Conservation (phyloP, 2,329 filamentous ascomycete species). For the Penicillium crustosum region DNA sequence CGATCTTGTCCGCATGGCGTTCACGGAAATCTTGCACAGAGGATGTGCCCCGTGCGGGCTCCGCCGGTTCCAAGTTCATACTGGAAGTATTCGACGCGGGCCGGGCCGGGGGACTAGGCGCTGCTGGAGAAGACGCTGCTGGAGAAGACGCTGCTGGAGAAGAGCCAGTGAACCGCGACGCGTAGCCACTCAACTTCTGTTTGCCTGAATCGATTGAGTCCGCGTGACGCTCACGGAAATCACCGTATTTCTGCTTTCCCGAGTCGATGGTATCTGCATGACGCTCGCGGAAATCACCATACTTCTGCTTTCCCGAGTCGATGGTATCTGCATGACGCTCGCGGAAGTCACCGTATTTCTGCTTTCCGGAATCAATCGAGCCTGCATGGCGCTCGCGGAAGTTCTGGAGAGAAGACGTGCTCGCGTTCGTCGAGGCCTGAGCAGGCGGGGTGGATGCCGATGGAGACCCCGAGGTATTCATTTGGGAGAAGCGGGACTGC, state of each 20-base stretch:
- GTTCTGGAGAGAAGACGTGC: slow-evolving; percentile 42
- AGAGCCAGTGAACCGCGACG: slow-evolving; percentile 8
- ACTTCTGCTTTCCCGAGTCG: not conserved
- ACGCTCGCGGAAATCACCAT: slow-evolving; percentile 62
- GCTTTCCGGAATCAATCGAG: slow-evolving; percentile 47
- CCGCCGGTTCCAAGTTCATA: slow-evolving; percentile 21
- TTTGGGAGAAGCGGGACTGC: slow-evolving; percentile 64
- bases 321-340: slow-evolving; percentile 68
- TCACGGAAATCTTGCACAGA: slow-evolving; percentile 60
- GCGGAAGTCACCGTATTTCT: slow-evolving; percentile 58
- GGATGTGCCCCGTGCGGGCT: slow-evolving; percentile 14
- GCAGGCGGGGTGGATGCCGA: slow-evolving; percentile 33
- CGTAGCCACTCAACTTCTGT: slow-evolving; percentile 52
- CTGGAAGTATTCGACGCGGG: slow-evolving; percentile 1
- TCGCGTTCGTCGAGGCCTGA: slow-evolving; percentile 57
- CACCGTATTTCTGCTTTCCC: slow-evolving; percentile 37
- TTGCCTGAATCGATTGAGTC: slow-evolving; percentile 66
- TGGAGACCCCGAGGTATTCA: slow-evolving; percentile 44
- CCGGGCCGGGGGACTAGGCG: slow-evolving; percentile 3
- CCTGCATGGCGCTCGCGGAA: slow-evolving; percentile 64
- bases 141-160: slow-evolving; percentile 6
- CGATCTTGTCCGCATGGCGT: slow-evolving; percentile 67
- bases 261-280: slow-evolving; percentile 57
- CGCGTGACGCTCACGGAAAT: slow-evolving; percentile 69
- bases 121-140: not conserved